Evolutionary conservation across 2,329 filamentous ascomycete genomes (phyloP).

Genomic region (Macrophomina phaseolina): DNA sequence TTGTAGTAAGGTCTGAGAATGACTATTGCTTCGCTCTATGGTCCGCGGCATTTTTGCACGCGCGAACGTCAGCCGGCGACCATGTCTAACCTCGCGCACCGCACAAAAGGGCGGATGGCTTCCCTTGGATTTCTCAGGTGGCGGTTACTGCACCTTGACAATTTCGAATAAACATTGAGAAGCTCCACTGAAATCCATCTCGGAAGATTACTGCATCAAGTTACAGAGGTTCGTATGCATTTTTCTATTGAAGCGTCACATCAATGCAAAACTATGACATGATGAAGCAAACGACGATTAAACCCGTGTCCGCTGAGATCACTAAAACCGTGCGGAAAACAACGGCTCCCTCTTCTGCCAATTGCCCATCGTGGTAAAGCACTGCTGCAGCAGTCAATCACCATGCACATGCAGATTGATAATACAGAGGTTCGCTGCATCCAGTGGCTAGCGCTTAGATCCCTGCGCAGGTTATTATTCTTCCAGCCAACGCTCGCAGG

Average conservation of each 20-base stretch:
- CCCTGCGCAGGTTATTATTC: too few species aligned
- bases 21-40: too few species aligned
- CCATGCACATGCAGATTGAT: background rate
- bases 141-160: too few species aligned
- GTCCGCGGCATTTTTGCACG: too few species aligned
- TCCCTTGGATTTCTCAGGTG: too few species aligned
- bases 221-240: background rate
- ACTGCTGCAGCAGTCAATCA: background rate
- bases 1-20: too few species aligned
- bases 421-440: background rate
- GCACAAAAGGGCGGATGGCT: too few species aligned
- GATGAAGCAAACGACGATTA: constrained; percentile 6
- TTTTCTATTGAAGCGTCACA: background rate
- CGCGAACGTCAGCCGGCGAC: too few species aligned
- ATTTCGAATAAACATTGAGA: too few species aligned
- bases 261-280: constrained; percentile 11
- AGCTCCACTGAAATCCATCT: background rate
- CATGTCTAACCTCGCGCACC: too few species aligned
- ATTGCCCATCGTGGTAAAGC: background rate
- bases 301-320: constrained; percentile 7
- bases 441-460: too few species aligned
- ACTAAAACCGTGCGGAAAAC: constrained; percentile 5
- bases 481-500: too few species aligned
- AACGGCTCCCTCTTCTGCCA: constrained; percentile 7
- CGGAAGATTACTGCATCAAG: background rate